phyloP scores from a whole-genome alignment of 768 basidiomycete species.

The Lentinula aciculospora region DNA sequence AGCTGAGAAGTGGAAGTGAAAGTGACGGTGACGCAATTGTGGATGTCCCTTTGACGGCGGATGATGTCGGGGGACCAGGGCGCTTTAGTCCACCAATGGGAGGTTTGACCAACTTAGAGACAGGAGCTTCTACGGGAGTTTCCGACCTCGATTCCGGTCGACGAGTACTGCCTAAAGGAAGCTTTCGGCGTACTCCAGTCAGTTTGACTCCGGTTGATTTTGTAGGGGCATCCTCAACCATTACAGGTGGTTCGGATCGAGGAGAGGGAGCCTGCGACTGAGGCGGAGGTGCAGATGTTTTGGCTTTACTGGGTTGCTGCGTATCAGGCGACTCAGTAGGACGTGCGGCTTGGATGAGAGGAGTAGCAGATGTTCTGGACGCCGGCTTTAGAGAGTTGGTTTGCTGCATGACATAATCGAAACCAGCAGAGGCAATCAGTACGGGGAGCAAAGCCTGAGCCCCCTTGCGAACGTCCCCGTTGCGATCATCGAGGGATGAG shows the following conservation, averaged over 20 bases:
- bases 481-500: constrained; percentile 85
- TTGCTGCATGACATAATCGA: constrained; percentile 81
- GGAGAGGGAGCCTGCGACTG: constrained; percentile 44
- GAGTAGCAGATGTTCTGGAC: constrained; percentile 75
- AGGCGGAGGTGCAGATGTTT: constrained; percentile 23
- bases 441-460: constrained; percentile 78
- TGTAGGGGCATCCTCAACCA: not conserved
- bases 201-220: constrained; percentile 37
- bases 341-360: constrained; percentile 84
- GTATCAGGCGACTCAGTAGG: constrained; percentile 15
- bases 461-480: constrained; percentile 84
- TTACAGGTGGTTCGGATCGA: constrained; percentile 25
- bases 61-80: constrained; percentile 25
- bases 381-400: constrained; percentile 88
- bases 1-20: constrained; percentile 41
- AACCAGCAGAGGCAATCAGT: constrained; percentile 72
- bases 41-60: constrained; percentile 25
- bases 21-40: constrained; percentile 25
- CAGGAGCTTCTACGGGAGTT: constrained; percentile 28
- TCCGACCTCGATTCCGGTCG: constrained; percentile 48
- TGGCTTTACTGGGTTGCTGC: constrained; percentile 20
- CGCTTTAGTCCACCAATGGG: constrained; percentile 37
- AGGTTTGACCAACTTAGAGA: constrained; percentile 30
- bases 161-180: constrained; percentile 51
- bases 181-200: constrained; percentile 64